phyloP scores from a whole-genome alignment of 441 rosid species.

The Iberis amara region DNA sequence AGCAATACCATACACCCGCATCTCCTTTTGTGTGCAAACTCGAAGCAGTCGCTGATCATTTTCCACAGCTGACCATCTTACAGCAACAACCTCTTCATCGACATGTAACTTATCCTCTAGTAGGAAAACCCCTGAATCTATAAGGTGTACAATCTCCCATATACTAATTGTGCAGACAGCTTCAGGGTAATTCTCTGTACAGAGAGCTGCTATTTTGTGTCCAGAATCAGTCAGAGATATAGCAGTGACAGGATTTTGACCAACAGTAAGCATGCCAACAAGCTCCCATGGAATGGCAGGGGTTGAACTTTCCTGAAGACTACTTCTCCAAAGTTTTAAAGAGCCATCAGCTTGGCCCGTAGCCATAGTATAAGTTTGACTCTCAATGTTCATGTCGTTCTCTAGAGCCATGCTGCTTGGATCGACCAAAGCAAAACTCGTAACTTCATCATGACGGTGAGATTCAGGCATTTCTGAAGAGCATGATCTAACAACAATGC shows the following conservation, averaged over 20 bases:
- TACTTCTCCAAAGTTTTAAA: conserved; percentile 79
- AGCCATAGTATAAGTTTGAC: conserved; percentile 67
- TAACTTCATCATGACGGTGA: conserved; percentile 45
- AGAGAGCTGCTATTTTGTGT: conserved; percentile 63
- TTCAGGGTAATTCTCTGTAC: conserved; percentile 36
- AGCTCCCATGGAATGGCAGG: conserved; percentile 53
- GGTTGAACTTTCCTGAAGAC: conserved; percentile 36
- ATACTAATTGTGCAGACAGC: conserved; percentile 40
- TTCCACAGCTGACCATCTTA: conserved; percentile 68
- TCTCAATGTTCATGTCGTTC: conserved; percentile 30
- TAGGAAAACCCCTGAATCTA: conserved; percentile 60
- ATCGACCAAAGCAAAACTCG: conserved; percentile 65
- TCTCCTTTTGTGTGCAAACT: conserved; percentile 64
- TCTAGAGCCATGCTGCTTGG: conserved; percentile 39
- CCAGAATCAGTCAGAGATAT: conserved; percentile 64
- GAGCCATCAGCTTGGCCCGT: conserved; percentile 81
- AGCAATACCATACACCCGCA: conserved; percentile 53
- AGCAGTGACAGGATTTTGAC: conserved; percentile 52
- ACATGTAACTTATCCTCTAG: conserved; percentile 59
- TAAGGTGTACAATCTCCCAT: conserved; percentile 62
- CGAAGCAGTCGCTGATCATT: conserved; percentile 72
- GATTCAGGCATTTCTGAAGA: conserved; percentile 71
- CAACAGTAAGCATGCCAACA: conserved; percentile 64
- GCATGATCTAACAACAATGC: conserved; percentile 48
- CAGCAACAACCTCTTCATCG: conserved; percentile 44